phyloP scores from a whole-genome alignment of 225 moss, liverwort and hornwort species.

The Bryum argenteum region DNA sequence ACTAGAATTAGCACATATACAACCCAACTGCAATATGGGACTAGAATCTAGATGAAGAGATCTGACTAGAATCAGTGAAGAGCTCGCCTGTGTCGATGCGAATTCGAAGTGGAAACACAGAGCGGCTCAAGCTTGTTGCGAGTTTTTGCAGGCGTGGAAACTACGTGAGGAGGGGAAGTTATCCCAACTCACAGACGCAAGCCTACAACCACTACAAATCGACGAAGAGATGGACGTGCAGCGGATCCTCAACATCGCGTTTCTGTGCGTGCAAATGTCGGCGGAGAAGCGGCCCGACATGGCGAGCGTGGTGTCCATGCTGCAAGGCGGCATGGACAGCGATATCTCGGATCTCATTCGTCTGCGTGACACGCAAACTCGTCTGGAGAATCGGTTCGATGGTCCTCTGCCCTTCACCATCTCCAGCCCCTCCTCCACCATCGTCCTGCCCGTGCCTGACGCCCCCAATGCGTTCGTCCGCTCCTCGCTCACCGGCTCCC shows the following conservation, averaged over 20 bases:
- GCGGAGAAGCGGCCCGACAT: slow-evolving; percentile 44
- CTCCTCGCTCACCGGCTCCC: slow-evolving; percentile 16
- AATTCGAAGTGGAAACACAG: too few relatives aligned
- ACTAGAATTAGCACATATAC: too few relatives aligned
- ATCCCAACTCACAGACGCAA: slow-evolving; percentile 28
- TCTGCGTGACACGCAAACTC: slow-evolving; percentile 20
- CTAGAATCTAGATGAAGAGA: too few relatives aligned
- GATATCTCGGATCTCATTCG: slow-evolving; percentile 33
- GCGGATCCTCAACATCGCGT: slow-evolving; percentile 38
- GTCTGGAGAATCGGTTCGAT: slow-evolving; percentile 31
- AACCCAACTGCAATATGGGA: too few relatives aligned
- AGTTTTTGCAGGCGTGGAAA: slow-evolving; percentile 39
- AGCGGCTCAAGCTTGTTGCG: too few relatives aligned
- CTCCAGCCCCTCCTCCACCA: too few relatives aligned
- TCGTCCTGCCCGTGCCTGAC: too few relatives aligned
- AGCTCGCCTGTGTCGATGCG: too few relatives aligned
- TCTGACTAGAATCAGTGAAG: too few relatives aligned
- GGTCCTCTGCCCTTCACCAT: not conserved
- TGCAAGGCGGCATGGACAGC: slow-evolving; percentile 44
- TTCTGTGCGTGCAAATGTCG: slow-evolving; percentile 41
- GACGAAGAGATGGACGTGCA: slow-evolving; percentile 39
- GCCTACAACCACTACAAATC: slow-evolving; percentile 26
- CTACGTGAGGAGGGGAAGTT: slow-evolving; percentile 38
- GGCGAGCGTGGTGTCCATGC: slow-evolving; percentile 53
- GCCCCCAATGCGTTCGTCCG: not conserved